Evolutionary conservation across 1,284 basidiomycete species (phyloP).

Genomic region (Naganishia sp.): DNA sequence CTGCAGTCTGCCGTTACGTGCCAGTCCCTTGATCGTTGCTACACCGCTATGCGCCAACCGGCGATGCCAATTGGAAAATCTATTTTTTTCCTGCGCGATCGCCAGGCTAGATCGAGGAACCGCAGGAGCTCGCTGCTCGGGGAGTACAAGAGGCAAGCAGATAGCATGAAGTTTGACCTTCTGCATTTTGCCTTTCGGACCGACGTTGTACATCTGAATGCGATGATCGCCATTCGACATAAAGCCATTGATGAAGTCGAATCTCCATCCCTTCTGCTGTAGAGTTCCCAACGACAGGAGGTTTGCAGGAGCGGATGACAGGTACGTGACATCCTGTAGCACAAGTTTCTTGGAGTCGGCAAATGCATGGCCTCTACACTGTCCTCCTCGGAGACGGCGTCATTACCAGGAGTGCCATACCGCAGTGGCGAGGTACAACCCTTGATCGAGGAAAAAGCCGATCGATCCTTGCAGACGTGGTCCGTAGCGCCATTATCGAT

Average conservation of each 20-base stretch:
- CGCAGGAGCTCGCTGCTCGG: not conserved
- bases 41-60: slow-evolving; percentile 27
- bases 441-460: slow-evolving; percentile 6
- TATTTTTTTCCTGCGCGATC: not conserved
- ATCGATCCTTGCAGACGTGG: slow-evolving; percentile 18
- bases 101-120: not conserved
- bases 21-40: slow-evolving; percentile 17
- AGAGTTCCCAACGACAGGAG: slow-evolving; percentile 8
- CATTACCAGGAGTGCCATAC: slow-evolving; percentile 7
- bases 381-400: not conserved
- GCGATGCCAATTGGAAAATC: slow-evolving; percentile 27
- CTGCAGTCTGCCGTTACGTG: not conserved
- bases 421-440: not conserved
- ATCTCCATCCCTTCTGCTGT: slow-evolving; percentile 10
- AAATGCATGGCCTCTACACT: slow-evolving; percentile 8
- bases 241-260: slow-evolving; percentile 12
- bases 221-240: not conserved
- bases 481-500: slow-evolving; percentile 22
- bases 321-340: slow-evolving; percentile 6
- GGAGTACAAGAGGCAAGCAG: slow-evolving; percentile 1
- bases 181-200: slow-evolving; percentile 11
- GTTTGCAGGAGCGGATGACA: slow-evolving; percentile 5
- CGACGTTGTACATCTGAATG: slow-evolving; percentile 14
- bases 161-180: slow-evolving; percentile 19
- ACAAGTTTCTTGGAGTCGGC: slow-evolving; percentile 6